Evolutionary conservation across 176 grass and related monocot genomes (phyloP).

Genomic region (Saccharum officinarum): DNA sequence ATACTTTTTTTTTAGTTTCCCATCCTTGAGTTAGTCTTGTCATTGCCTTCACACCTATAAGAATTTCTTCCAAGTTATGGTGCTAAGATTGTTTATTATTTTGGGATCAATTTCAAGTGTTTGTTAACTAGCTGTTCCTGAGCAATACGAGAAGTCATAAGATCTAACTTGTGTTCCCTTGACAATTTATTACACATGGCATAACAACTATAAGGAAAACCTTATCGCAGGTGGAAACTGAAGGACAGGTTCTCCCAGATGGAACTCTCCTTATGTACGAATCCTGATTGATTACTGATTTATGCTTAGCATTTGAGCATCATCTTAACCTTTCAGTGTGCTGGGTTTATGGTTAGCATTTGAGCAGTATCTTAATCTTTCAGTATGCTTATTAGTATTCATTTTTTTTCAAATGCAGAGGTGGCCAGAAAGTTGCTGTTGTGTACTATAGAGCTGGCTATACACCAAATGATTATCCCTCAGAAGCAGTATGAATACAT

Average conservation of each 20-base stretch:
- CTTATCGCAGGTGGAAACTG: constrained; percentile 80
- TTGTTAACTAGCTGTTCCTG: neutral
- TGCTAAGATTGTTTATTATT: neutral
- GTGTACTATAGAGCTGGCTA: constrained; percentile 97
- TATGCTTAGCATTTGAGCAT: neutral
- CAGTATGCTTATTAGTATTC: constrained; percentile 20
- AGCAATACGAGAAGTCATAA: neutral
- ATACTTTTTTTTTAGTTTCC: neutral
- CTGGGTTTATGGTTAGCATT: neutral
- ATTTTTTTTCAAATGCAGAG: constrained; percentile 47
- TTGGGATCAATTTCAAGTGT: constrained; percentile 1
- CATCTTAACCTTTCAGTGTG: neutral
- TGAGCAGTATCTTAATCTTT: neutral
- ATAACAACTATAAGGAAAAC: constrained; percentile 86
- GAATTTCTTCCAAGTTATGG: neutral
- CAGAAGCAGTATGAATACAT: constrained; percentile 71
- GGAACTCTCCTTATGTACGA: constrained; percentile 81
- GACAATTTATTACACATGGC: constrained; percentile 75
- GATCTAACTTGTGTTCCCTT: constrained; percentile 48
- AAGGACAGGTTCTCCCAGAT: constrained; percentile 79
- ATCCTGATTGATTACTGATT: constrained; percentile 12
- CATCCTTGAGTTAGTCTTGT: constrained; percentile 18
- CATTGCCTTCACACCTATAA: neutral
- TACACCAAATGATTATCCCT: constrained; percentile 97
- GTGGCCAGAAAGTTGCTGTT: constrained; percentile 61